These are phyloP conservation scores for Asterochloris sp. DNA, from an alignment of 139 green algal genomes.

Conservation along the genomic window DNA sequence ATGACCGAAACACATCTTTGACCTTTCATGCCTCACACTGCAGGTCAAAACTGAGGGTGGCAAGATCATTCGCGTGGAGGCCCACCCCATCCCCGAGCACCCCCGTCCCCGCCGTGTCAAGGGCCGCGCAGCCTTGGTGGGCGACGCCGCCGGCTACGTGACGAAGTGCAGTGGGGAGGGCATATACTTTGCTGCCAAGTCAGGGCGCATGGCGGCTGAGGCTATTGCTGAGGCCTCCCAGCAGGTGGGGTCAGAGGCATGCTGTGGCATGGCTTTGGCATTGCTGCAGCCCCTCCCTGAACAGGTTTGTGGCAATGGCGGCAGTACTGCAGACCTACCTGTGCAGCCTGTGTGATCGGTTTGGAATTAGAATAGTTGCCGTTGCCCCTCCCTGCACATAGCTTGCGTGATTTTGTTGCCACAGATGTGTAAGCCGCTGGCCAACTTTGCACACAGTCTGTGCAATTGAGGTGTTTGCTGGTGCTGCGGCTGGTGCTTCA, in stretches of 20 bases:
- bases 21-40: background rate
- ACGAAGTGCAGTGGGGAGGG: constrained; percentile 87
- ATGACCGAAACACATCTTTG: background rate
- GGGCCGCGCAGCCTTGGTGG: constrained; percentile 87
- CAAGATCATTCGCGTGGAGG: constrained; percentile 98
- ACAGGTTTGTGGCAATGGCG: too few relatives aligned
- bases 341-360: too few relatives aligned
- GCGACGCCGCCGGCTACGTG: constrained; percentile 80
- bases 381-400: too few relatives aligned
- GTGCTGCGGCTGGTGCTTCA: too few relatives aligned
- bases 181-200: constrained; percentile 99
- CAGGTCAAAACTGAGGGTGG: constrained; percentile 92
- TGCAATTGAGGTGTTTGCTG: too few relatives aligned
- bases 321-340: too few relatives aligned
- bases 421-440: too few relatives aligned
- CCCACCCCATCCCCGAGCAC: constrained; percentile 98
- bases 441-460: too few relatives aligned
- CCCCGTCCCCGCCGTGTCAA: constrained; percentile 78
- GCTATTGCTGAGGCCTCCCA: constrained; percentile 83
- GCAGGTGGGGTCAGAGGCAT: background rate
- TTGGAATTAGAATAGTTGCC: too few relatives aligned
- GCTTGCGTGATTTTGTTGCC: too few relatives aligned
- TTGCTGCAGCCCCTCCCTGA: too few relatives aligned
- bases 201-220: constrained; percentile 94
- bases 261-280: background rate